Evolutionary conservation across 495 filamentous ascomycete genomes (phyloP).

Genomic region (Cudoniella acicularis): DNA sequence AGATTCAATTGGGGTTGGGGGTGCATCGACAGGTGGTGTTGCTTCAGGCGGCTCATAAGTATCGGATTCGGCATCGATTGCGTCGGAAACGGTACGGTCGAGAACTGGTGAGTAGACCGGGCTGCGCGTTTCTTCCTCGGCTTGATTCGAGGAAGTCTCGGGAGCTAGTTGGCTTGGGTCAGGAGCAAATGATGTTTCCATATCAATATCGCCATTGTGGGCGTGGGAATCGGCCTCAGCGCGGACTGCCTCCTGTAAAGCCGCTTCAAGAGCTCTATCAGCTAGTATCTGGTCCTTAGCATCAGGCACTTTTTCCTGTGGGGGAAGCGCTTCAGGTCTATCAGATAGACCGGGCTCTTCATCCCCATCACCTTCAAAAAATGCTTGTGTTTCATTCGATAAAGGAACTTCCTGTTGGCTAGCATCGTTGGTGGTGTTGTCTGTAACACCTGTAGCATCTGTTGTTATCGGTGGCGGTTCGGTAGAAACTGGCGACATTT

Average conservation of each 20-base stretch:
- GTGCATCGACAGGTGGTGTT: constrained; percentile 10
- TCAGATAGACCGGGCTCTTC: no score
- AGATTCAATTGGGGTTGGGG: constrained; percentile 11
- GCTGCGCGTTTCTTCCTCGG: constrained; percentile 9
- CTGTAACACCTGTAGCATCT: neutral
- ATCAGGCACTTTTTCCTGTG: neutral
- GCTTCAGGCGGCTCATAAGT: constrained; percentile 58
- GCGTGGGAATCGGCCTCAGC: constrained; percentile 20
- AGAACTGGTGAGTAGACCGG: constrained; percentile 17
- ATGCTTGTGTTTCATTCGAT: neutral
- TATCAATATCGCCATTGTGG: constrained; percentile 10
- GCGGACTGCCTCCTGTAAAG: constrained; percentile 19
- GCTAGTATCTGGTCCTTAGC: constrained; percentile 1
- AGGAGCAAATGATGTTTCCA: constrained; percentile 19
- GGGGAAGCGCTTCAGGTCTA: no score
- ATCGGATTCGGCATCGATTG: constrained; percentile 33
- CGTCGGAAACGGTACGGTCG: neutral
- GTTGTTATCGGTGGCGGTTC: neutral
- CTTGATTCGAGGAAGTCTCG: neutral
- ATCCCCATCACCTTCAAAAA: neutral
- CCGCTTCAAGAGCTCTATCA: constrained; percentile 20
- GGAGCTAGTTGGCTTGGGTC: constrained; percentile 8
- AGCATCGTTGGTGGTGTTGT: neutral
- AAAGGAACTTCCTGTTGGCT: no score
- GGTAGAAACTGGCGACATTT: no score